Conservation (phyloP, 2,329 filamentous ascomycete genomes). For the Thelonectria rubi region DNA sequence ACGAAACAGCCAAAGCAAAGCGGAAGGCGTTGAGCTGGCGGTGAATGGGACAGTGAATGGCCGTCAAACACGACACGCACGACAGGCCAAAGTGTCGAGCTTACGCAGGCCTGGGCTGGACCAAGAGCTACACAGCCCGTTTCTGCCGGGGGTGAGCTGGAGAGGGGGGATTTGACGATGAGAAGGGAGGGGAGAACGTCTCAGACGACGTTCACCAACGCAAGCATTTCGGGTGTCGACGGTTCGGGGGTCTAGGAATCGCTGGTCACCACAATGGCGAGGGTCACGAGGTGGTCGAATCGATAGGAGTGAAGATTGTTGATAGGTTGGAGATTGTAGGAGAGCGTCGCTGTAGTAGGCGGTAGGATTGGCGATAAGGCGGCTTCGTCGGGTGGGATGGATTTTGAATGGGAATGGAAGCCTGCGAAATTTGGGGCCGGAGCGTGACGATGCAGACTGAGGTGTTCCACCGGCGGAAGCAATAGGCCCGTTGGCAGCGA, state of each 20-base stretch:
- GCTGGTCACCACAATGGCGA: conserved; percentile 1
- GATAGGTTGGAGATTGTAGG: conserved; percentile 2
- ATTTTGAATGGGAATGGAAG: conserved; percentile 12
- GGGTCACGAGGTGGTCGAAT: conserved; percentile 5
- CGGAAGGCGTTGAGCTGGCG: conserved; percentile 11
- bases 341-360: too few relatives aligned
- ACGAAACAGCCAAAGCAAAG: not conserved
- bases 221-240: conserved; percentile 38
- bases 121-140: conserved; percentile 29
- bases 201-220: conserved; percentile 42
- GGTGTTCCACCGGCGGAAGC: not conserved
- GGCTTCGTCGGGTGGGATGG: conserved; percentile 13
- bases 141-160: conserved; percentile 27
- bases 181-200: conserved; percentile 31
- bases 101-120: conserved; percentile 24
- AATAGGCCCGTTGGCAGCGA: not conserved
- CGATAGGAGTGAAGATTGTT: conserved; percentile 1
- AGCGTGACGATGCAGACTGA: not conserved
- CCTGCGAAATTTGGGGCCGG: not conserved
- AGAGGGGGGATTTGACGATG: conserved; percentile 12
- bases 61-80: conserved; percentile 1
- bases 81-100: conserved; percentile 12
- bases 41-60: conserved; percentile 13
- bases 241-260: not conserved
- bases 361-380: conserved; percentile 13